These are phyloP conservation scores for Xylaria grammica DNA, from an alignment of 495 filamentous ascomycete species.

Conservation along the genomic window DNA sequence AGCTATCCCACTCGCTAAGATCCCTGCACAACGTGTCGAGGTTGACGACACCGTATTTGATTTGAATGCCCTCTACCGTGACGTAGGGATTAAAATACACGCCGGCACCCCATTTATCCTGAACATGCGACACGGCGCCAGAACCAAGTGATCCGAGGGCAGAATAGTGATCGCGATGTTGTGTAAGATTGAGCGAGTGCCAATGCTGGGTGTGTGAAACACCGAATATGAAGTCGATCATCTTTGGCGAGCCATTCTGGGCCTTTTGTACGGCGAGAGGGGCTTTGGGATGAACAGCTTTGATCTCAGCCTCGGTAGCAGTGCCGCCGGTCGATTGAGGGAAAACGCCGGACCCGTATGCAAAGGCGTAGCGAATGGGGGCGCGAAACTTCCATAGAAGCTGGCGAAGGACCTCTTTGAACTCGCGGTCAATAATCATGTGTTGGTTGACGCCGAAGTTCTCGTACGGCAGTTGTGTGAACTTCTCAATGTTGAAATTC, in stretches of 20 bases:
- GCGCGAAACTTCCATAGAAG: constrained; percentile 93
- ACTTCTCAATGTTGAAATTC: constrained; percentile 73
- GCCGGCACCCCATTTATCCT: constrained; percentile 88
- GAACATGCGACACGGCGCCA: constrained; percentile 77
- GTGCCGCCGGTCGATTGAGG: constrained; percentile 68
- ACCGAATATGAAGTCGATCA: constrained; percentile 98
- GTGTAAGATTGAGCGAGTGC: constrained; percentile 87
- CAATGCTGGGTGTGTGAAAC: constrained; percentile 95
- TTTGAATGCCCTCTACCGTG: constrained; percentile 91
- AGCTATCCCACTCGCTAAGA: constrained; percentile 84
- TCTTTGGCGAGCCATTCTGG: constrained; percentile 85
- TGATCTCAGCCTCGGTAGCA: constrained; percentile 57
- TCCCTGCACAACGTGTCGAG: constrained; percentile 85
- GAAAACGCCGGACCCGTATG: constrained; percentile 97
- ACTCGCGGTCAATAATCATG: constrained; percentile 90
- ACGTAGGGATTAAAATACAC: constrained; percentile 98
- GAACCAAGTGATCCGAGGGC: constrained; percentile 83
- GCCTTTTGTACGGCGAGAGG: constrained; percentile 77
- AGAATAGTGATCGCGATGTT: constrained; percentile 94
- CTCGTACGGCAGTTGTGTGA: constrained; percentile 83
- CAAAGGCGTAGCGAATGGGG: constrained; percentile 93
- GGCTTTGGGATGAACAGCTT: constrained; percentile 73
- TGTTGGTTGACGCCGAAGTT: constrained; percentile 96
- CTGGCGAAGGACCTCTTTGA: constrained; percentile 86
- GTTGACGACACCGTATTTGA: constrained; percentile 98